A percentile compares a stretch with the other conserved stretches of the same genome.
These are phyloP conservation scores for Comarum palustre DNA, from an alignment of 306 rosid genomes.

Conservation along the genomic window DNA sequence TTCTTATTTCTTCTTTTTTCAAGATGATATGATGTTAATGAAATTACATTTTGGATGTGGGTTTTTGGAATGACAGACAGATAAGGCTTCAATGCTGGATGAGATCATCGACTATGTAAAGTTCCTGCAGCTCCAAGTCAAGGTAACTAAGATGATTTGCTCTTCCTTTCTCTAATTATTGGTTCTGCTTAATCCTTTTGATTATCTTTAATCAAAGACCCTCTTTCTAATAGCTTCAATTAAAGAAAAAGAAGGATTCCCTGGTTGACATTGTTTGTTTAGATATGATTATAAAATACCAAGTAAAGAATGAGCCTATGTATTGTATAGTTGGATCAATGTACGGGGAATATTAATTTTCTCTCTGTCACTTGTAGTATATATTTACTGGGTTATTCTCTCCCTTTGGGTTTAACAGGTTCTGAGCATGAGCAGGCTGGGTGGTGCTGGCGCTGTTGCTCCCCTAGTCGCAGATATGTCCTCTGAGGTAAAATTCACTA, in stretches of 20 bases:
- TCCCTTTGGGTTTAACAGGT: conserved; percentile 42
- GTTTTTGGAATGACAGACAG: conserved; percentile 73
- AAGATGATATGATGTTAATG: background rate
- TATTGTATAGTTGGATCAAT: background rate
- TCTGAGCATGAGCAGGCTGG: conserved; percentile 98
- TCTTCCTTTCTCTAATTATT: background rate
- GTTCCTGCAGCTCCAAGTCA: conserved; percentile 96
- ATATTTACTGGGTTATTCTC: background rate
- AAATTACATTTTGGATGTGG: background rate
- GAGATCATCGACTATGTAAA: conserved; percentile 98
- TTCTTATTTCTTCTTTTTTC: background rate
- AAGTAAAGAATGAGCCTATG: background rate
- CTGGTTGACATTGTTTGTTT: conserved; percentile 27
- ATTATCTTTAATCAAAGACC: background rate
- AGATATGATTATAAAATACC: conserved; percentile 10
- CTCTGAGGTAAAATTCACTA: conserved; percentile 50
- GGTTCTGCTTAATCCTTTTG: background rate
- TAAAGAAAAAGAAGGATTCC: conserved; percentile 23
- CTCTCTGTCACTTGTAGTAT: background rate
- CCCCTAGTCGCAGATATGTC: conserved; percentile 82
- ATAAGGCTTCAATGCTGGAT: conserved; percentile 97
- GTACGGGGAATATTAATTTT: background rate
- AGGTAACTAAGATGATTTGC: conserved; percentile 44
- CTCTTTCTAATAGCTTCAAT: background rate
- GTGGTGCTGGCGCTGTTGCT: conserved; percentile 90